These are phyloP conservation scores for Mycena pura DNA, from an alignment of 768 basidiomycete genomes.

Conservation along the genomic window DNA sequence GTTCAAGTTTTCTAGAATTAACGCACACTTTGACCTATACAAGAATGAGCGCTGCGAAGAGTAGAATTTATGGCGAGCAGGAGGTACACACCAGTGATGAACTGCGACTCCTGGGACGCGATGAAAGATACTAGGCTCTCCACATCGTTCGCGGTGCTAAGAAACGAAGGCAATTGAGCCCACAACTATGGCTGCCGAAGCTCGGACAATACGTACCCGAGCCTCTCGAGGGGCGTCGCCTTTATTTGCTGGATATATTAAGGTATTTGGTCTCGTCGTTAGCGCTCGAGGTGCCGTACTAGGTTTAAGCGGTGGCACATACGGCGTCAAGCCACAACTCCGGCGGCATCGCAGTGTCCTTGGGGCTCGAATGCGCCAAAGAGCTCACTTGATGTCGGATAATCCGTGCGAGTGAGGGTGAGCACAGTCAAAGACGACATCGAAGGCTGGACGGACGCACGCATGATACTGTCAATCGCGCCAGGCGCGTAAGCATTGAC, in stretches of 20 bases:
- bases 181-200: too few species aligned
- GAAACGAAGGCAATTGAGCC: not conserved
- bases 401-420: too few species aligned
- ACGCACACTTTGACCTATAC: not conserved
- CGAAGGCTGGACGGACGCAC: too few species aligned
- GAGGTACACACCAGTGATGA: conserved; percentile 32
- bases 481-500: conserved; percentile 17
- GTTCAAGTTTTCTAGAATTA: not conserved
- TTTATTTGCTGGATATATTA: not conserved
- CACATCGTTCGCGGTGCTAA: conserved; percentile 18
- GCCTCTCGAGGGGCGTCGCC: not conserved
- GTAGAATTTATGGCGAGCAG: not conserved
- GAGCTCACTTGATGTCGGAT: too few species aligned
- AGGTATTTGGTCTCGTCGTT: too few species aligned
- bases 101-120: conserved; percentile 36
- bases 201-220: not conserved
- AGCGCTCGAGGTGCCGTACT: not conserved
- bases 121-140: conserved; percentile 38
- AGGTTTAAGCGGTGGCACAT: not conserved
- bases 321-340: not conserved
- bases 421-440: too few species aligned
- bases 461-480: conserved; percentile 2
- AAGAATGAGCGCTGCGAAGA: not conserved
- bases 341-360: not conserved
- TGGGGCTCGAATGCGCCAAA: too few species aligned